Evolutionary conservation across 371 early-diverging fungal species (phyloP).

Genomic region (Hamiltosporidium tvaerminnensis): DNA sequence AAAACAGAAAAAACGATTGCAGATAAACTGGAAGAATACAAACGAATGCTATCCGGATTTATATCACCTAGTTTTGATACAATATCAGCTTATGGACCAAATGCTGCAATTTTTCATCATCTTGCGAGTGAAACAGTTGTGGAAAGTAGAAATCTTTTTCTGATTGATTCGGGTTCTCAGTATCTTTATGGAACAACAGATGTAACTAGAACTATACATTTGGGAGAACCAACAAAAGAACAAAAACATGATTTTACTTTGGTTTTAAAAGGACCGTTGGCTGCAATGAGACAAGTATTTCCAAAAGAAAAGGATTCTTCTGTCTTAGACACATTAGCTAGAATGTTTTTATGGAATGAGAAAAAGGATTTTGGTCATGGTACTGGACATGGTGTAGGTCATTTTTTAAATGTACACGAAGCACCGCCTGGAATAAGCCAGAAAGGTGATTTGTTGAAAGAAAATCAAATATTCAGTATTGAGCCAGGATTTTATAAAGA

Average conservation of each 20-base stretch:
- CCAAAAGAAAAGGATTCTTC: conserved; percentile 70
- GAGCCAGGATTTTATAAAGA: conserved; percentile 96
- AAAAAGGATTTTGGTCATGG: conserved; percentile 91
- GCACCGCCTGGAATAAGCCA: conserved; percentile 72
- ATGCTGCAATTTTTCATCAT: conserved; percentile 95
- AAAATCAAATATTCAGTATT: conserved; percentile 40
- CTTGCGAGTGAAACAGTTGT: conserved; percentile 63
- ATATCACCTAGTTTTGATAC: conserved; percentile 81
- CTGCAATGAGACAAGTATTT: conserved; percentile 66
- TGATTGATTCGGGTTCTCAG: conserved; percentile 93
- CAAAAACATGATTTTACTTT: conserved; percentile 80
- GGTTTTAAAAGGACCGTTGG: conserved; percentile 87
- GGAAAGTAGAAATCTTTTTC: conserved; percentile 61
- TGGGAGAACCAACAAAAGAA: conserved; percentile 64
- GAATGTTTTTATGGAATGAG: conserved; percentile 70
- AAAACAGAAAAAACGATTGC: conserved; percentile 67
- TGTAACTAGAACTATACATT: conserved; percentile 81
- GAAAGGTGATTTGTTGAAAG: conserved; percentile 1
- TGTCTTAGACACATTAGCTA: conserved; percentile 68
- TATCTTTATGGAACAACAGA: conserved; percentile 87
- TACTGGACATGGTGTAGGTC: conserved; percentile 98
- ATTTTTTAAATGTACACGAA: conserved; percentile 90
- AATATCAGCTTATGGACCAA: conserved; percentile 77
- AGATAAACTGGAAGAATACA: conserved; percentile 59
- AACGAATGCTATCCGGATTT: conserved; percentile 50